Evolutionary conservation across 345 rosid species (phyloP), one percentile per base, ranked within the genome.

Genomic region (Pelargonium nanum): DNA sequence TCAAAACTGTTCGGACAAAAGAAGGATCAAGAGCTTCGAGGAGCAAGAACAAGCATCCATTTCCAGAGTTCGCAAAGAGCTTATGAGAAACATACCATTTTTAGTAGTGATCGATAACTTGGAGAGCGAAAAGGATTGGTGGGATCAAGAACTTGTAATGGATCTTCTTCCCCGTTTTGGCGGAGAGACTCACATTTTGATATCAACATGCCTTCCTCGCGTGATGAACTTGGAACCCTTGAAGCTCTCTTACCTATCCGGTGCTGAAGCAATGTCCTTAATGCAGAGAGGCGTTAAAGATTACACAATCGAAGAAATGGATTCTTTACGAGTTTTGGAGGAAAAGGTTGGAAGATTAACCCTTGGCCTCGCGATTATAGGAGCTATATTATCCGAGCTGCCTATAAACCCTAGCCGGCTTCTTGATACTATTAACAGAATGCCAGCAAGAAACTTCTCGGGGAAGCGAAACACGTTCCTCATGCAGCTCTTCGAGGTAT

Each of bases 161-260:
- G 99, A 93, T 74, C 97, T 93, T 62, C 91, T 93, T 72, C 99
- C 99, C 59, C 82, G 96, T 63, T 89, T 89, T 63, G 96, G 97
- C 10, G 92, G 97, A 24, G 96, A 84, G 68, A 89, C 97, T 26
- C 97, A 93, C 72, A 80, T 93, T 52, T 65, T 93, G 55, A 87
- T 93, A 74, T 81, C 97, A 55, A 89, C 97, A 0, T 74, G 77
- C 54, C 88, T 87, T 59, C 78, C 92, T 1, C 69, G 80, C 13
- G 85, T 85, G 67, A 81, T 93, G 96, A 93, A 93, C 71, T 78
- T 93, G 72, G 96, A 89, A 75, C 90, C 95, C 0, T 15, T 93
- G 71, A 84, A 78, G 44, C 88, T 93, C 40, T 81, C 95, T 52
- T 87, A 81, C 71, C 73, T 93, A 55, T 85, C 97, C 10, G 97